phyloP scores from a whole-genome alignment of 768 basidiomycete genomes.

The Panellus pusillus region DNA sequence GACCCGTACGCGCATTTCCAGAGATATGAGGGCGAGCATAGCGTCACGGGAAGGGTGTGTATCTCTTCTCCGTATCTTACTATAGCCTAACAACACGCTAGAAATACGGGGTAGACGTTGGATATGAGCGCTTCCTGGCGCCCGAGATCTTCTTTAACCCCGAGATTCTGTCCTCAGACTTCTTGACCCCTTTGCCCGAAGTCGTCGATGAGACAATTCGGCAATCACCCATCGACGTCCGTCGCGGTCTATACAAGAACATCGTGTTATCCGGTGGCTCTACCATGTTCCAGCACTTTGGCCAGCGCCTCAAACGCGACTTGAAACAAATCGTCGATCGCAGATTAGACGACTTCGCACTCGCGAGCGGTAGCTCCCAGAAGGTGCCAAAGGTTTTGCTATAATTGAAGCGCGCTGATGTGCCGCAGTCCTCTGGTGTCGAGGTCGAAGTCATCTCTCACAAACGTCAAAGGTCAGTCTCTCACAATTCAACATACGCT shows the following conservation, averaged over 20 bases:
- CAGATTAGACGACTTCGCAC: conserved; percentile 74
- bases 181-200: conserved; percentile 92
- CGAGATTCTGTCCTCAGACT: conserved; percentile 96
- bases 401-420: neutral
- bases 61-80: neutral
- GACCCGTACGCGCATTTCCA: conserved; percentile 96
- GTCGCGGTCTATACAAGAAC: conserved; percentile 98
- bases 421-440: conserved; percentile 82
- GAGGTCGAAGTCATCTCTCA: conserved; percentile 98
- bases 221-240: conserved; percentile 93
- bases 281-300: conserved; percentile 99
- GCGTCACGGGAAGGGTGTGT: conserved; percentile 85
- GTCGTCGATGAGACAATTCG: conserved; percentile 97
- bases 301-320: conserved; percentile 94
- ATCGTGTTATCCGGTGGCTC: conserved; percentile 97
- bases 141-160: conserved; percentile 99
- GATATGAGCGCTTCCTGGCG: conserved; percentile 98
- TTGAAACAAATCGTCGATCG: conserved; percentile 92
- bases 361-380: conserved; percentile 70
- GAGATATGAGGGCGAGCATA: conserved; percentile 90
- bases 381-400: conserved; percentile 46
- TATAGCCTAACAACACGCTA: conserved; percentile 30
- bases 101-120: conserved; percentile 95
- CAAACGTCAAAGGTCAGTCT: conserved; percentile 84
- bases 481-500: conserved; percentile 1